A percentile compares a stretch with the other conserved stretches of the same genome.
Evolutionary conservation across 2,329 filamentous ascomycete species (phyloP).

Genomic region (Fusarium heterosporum): DNA sequence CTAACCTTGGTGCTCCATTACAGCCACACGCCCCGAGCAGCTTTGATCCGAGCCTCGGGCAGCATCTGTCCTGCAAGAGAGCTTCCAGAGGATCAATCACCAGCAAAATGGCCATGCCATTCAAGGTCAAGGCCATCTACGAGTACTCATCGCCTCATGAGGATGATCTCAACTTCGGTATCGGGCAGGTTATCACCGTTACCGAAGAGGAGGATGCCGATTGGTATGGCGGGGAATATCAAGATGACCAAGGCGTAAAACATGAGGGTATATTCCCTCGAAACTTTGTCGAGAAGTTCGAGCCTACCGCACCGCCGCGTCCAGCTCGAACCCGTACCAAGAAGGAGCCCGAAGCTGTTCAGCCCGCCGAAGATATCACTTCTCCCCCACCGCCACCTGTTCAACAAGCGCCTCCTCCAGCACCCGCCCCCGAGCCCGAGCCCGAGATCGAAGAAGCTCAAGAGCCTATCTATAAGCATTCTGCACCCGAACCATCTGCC

Average conservation of each 20-base stretch:
- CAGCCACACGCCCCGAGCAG: conserved; percentile 44
- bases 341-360: conserved; percentile 60
- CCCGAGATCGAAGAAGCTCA: conserved; percentile 53
- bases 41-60: conserved; percentile 47
- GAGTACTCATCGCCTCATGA: conserved; percentile 94
- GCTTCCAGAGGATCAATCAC: conserved; percentile 52
- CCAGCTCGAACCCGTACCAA: conserved; percentile 80
- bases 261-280: conserved; percentile 91
- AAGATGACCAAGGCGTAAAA: conserved; percentile 78
- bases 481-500: conserved; percentile 52
- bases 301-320: conserved; percentile 88
- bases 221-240: conserved; percentile 92
- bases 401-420: conserved; percentile 50
- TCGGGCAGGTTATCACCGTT: conserved; percentile 92
- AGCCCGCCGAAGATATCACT: conserved; percentile 53
- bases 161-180: conserved; percentile 89
- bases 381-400: conserved; percentile 51
- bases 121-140: conserved; percentile 96
- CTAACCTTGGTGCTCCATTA: conserved; percentile 39
- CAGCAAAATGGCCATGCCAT: conserved; percentile 75
- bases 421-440: conserved; percentile 52
- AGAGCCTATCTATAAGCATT: conserved; percentile 48
- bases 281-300: conserved; percentile 97
- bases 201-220: conserved; percentile 92
- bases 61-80: conserved; percentile 47